Evolutionary conservation across 2,329 filamentous ascomycete species (phyloP).

Genomic region (Lecanicillium sp.): DNA sequence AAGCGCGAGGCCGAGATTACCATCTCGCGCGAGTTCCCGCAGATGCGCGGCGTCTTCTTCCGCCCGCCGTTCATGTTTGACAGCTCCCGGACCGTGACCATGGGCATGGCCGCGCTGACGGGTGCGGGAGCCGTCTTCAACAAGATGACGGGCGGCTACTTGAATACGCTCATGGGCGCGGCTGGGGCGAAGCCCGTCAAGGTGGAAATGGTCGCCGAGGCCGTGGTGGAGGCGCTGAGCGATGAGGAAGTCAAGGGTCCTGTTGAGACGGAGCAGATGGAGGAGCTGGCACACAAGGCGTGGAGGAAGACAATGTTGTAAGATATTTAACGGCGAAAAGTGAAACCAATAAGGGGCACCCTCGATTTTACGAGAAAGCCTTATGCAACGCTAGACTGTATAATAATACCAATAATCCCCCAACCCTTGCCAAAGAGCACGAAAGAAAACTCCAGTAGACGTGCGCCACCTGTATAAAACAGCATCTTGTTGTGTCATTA

Average conservation of each 20-base stretch:
- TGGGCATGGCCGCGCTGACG: conserved; percentile 75
- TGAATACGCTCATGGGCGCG: conserved; percentile 72
- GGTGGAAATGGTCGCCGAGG: conserved; percentile 80
- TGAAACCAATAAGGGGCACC: no score
- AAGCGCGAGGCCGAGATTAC: conserved; percentile 84
- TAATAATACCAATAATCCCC: conserved; percentile 13
- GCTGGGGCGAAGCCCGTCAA: conserved; percentile 81
- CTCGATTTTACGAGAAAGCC: conserved; percentile 1
- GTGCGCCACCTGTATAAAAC: background rate
- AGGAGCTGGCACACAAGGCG: conserved; percentile 68
- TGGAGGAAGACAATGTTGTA: conserved; percentile 91
- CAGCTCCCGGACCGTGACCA: conserved; percentile 67
- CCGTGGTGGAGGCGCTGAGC: conserved; percentile 77
- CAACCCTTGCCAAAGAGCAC: background rate
- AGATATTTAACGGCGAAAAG: conserved; percentile 15
- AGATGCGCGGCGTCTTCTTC: conserved; percentile 73
- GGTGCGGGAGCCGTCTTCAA: conserved; percentile 73
- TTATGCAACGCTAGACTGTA: conserved; percentile 25
- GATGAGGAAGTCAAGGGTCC: conserved; percentile 67
- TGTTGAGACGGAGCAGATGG: conserved; percentile 72
- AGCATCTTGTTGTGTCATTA: conserved; percentile 32
- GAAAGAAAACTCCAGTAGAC: no score
- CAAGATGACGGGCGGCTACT: conserved; percentile 62
- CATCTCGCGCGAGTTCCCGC: conserved; percentile 64
- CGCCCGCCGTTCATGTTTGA: conserved; percentile 89